Evolutionary conservation across 139 green algal genomes (phyloP), one percentile per base, ranked within the genome.

Genomic region (Chara braunii): DNA sequence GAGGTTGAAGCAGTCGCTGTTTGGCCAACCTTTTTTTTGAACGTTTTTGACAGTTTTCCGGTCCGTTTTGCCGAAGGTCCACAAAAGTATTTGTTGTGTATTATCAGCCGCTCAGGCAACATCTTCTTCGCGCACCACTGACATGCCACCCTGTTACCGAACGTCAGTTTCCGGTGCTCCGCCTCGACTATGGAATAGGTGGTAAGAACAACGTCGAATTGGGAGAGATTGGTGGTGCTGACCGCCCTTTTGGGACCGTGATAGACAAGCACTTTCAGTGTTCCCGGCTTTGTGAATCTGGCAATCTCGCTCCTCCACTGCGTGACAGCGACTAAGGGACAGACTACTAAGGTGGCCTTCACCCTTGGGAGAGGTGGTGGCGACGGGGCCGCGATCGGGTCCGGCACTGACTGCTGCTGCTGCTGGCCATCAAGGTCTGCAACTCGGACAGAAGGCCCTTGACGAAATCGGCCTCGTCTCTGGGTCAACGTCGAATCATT

Each of bases 101-200:
- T 44, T 23, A 43, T 48, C 35, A 84, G 36, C n/a, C 55, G 69
- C 44, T 82, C 68, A 3, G 86, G 84, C 53, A 88, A 83, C 79
- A 87, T 94, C 69, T 82, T 86, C 40, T 84, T 84, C 26, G 60
- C 62, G 79, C 91, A 97, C 81, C 90, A 95, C n/a, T 58, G 60
- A 72, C 88, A 95, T 18, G 26, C 22, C 28, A 60, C 40, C 64
- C 87, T 88, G 42, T 72, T 60, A 0, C 83, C 81, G 72, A 86
- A 84, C 61, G 85, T 79, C 55, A 70, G 60, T 37, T 61, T 68
- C 18, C 86, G 62, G 74, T 81, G 89, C 65, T 97, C 91, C 28
- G 64, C 81, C 80, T 97, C 91, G 1, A 96, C 56, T 12, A 85
- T 87, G 43, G 60, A 77, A 81, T 95, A 97, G 3, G 91, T 96